phyloP scores from a whole-genome alignment of 495 filamentous ascomycete genomes.

The Penicillium riverlandense region DNA sequence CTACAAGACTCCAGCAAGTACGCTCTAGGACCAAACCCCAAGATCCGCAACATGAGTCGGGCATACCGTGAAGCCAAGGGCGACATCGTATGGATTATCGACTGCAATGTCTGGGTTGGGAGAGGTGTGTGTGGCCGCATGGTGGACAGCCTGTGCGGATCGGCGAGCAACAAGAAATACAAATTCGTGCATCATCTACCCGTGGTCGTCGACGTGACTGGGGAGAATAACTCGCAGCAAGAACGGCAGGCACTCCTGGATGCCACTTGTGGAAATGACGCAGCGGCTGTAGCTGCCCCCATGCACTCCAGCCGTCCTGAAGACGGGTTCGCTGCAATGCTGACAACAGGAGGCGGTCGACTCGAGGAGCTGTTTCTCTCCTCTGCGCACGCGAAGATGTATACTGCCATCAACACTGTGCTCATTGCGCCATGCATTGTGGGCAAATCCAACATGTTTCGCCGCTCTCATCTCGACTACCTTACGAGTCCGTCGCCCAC shows the following conservation, averaged over 20 bases:
- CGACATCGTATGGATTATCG: conserved; percentile 89
- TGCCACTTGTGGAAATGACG: neutral
- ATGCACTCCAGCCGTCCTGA: conserved; percentile 13
- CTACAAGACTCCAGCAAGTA: conserved; percentile 47
- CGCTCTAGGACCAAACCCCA: conserved; percentile 88
- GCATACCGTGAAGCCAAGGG: conserved; percentile 91
- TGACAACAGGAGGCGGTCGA: conserved; percentile 61
- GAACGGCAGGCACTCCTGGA: conserved; percentile 39
- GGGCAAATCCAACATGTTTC: conserved; percentile 98
- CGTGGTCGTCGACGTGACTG: conserved; percentile 68
- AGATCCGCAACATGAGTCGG: conserved; percentile 94
- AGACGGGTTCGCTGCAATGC: conserved; percentile 11
- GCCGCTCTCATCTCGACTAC: conserved; percentile 77
- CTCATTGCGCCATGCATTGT: conserved; percentile 87
- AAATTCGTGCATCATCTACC: conserved; percentile 97
- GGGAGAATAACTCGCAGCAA: conserved; percentile 18
- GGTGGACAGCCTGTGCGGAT: conserved; percentile 79
- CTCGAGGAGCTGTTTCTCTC: conserved; percentile 93
- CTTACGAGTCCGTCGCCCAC: conserved; percentile 52
- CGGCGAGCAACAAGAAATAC: conserved; percentile 49
- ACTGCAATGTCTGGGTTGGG: conserved; percentile 94
- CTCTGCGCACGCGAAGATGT: conserved; percentile 95
- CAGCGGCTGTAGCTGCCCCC: neutral
- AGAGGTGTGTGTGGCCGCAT: conserved; percentile 72
- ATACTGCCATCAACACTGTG: conserved; percentile 93